phyloP scores from a whole-genome alignment of 768 basidiomycete genomes.

The Tulasnella sp. region DNA sequence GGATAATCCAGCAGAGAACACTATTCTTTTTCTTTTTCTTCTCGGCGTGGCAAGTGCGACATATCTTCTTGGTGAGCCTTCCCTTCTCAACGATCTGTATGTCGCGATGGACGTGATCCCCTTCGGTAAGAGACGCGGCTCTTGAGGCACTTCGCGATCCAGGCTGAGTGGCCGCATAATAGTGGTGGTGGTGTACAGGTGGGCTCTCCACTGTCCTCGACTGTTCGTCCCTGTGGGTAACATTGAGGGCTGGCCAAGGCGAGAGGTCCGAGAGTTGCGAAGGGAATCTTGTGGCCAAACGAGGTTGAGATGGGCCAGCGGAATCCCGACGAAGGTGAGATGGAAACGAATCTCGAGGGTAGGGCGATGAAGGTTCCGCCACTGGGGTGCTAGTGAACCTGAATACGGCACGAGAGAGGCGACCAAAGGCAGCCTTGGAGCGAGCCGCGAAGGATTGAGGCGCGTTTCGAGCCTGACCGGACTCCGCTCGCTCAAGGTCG shows the following conservation, averaged over 20 bases:
- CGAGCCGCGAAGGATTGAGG: constrained; percentile 3
- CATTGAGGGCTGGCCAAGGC: constrained; percentile 12
- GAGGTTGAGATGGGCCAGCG: background rate
- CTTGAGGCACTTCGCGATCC: background rate
- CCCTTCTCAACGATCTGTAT: background rate
- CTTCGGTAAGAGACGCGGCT: background rate
- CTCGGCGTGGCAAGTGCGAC: constrained; percentile 22
- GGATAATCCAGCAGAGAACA: constrained; percentile 25
- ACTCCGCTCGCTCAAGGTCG: background rate
- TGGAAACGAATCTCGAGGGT: constrained; percentile 9
- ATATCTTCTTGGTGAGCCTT: constrained; percentile 3
- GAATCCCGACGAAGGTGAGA: background rate
- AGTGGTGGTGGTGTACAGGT: constrained; percentile 3
- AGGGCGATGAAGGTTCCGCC: background rate
- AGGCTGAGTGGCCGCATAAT: background rate
- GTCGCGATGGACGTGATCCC: background rate
- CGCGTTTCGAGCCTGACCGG: background rate
- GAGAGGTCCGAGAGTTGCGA: constrained; percentile 7
- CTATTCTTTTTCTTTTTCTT: constrained; percentile 22
- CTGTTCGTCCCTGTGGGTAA: constrained; percentile 1
- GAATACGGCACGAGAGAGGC: constrained; percentile 12
- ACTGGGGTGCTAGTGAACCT: background rate
- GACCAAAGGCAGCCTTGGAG: background rate
- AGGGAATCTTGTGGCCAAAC: background rate
- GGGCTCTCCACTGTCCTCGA: background rate